phyloP scores from a whole-genome alignment of 176 grass and related monocot species.

The Zizania latifolia region DNA sequence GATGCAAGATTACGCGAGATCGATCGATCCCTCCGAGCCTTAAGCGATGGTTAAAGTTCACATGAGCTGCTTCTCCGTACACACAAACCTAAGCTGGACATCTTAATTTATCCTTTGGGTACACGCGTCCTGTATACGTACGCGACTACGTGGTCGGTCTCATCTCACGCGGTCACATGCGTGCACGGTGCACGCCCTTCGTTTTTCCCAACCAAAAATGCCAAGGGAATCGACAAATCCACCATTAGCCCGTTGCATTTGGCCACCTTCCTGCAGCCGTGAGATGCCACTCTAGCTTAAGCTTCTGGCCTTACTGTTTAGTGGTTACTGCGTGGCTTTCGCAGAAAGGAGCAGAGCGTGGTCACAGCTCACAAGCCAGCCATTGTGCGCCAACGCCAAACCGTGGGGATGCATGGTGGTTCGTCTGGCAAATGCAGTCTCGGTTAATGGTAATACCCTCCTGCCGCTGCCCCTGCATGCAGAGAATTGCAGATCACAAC shows the following conservation, averaged over 20 bases:
- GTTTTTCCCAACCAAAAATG: not conserved
- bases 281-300: not conserved
- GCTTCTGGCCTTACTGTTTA: not conserved
- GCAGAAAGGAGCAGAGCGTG: not conserved
- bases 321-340: not conserved
- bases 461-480: not conserved
- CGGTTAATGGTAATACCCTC: too few species aligned
- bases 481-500: not conserved
- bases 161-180: constrained; percentile 6
- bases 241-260: constrained; percentile 10
- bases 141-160: constrained; percentile 20
- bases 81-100: too few species aligned
- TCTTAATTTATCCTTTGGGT: not conserved
- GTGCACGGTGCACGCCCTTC: too few species aligned
- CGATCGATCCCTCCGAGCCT: not conserved
- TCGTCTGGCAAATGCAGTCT: not conserved
- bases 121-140: not conserved
- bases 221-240: constrained; percentile 24
- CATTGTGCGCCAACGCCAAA: not conserved
- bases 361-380: not conserved
- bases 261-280: not conserved
- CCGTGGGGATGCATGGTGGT: not conserved
- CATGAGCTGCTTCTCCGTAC: not conserved
- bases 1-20: constrained; percentile 13
- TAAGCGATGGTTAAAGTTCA: not conserved